Conservation (phyloP, 495 filamentous ascomycete species). For the Aspergillus cavernicola region DNA sequence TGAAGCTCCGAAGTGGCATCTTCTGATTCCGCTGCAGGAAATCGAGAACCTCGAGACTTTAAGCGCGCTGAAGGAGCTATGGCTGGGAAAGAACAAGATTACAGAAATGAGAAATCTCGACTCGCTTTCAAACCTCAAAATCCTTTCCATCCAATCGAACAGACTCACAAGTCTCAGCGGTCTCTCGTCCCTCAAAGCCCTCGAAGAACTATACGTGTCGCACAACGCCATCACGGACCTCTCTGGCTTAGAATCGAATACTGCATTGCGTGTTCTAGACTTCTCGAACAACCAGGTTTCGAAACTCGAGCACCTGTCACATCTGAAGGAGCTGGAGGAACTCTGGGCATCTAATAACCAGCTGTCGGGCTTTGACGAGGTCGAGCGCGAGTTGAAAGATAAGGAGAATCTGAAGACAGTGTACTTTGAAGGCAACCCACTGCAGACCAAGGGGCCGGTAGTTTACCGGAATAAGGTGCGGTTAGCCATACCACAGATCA, state of each 20-base stretch:
- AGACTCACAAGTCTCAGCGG: slow-evolving; percentile 78
- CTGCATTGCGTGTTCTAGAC: slow-evolving; percentile 73
- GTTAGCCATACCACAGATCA: slow-evolving; percentile 79
- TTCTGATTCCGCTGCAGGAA: slow-evolving; percentile 46
- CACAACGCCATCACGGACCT: slow-evolving; percentile 87
- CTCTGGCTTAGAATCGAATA: slow-evolving; percentile 67
- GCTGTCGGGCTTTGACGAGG: slow-evolving; percentile 72
- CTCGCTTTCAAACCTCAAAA: slow-evolving; percentile 70
- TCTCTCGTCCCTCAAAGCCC: slow-evolving; percentile 64
- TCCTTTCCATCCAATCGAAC: slow-evolving; percentile 97
- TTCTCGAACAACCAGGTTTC: slow-evolving; percentile 85
- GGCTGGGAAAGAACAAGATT: slow-evolving; percentile 98
- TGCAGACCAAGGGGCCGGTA: slow-evolving; percentile 70
- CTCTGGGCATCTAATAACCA: slow-evolving; percentile 92
- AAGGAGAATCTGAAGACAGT: slow-evolving; percentile 83
- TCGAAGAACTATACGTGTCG: slow-evolving; percentile 97
- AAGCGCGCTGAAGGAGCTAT: slow-evolving; percentile 74
- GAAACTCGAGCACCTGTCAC: slow-evolving; percentile 66
- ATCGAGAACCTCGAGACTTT: slow-evolving; percentile 84
- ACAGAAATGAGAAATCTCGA: slow-evolving; percentile 73
- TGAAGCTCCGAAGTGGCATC: neutral
- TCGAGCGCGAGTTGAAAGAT: slow-evolving; percentile 73
- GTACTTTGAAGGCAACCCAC: slow-evolving; percentile 94
- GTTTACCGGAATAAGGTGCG: slow-evolving; percentile 92
- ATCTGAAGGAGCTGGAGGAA: slow-evolving; percentile 73